Percentiles rank a stretch among this genome's conserved stretches.
Conservation (phyloP, 1,284 basidiomycete genomes). For the Amylostereum areolatum region DNA sequence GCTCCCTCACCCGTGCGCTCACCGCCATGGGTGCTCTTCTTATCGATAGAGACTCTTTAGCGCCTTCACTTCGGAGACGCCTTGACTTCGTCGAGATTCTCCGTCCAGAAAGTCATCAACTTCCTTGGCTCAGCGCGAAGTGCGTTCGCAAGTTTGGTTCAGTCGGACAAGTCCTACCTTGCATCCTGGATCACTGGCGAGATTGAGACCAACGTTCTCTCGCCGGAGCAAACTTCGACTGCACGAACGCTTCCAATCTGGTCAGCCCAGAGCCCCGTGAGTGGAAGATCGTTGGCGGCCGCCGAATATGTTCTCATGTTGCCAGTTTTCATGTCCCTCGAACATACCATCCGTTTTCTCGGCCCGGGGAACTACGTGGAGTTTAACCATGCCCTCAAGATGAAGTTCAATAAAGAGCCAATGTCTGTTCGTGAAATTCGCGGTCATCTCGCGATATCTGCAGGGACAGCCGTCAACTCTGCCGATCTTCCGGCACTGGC, state of each 20-base stretch:
- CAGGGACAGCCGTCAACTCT: not conserved
- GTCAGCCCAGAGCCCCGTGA: not conserved
- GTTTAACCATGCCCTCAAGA: not conserved
- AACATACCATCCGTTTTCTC: not conserved
- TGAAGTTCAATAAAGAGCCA: not conserved
- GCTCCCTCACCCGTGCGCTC: not conserved
- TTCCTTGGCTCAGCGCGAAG: not conserved
- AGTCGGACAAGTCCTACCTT: not conserved
- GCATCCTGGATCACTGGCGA: conserved; percentile 6
- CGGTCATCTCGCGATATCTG: not conserved
- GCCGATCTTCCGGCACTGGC: not conserved
- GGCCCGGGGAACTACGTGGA: not conserved
- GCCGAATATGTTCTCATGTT: not conserved
- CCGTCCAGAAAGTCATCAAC: conserved; percentile 1
- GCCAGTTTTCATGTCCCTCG: not conserved
- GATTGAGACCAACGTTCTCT: not conserved
- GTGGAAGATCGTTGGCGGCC: not conserved
- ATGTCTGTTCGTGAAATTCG: not conserved
- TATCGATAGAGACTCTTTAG: conserved; percentile 1
- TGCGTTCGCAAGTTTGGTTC: not conserved
- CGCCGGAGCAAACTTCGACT: not conserved
- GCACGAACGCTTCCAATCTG: not conserved
- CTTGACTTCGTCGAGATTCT: conserved; percentile 1
- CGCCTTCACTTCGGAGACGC: not conserved
- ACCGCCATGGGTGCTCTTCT: not conserved